Conservation (phyloP, 2,329 filamentous ascomycete species). For the Xylaria sp. region DNA sequence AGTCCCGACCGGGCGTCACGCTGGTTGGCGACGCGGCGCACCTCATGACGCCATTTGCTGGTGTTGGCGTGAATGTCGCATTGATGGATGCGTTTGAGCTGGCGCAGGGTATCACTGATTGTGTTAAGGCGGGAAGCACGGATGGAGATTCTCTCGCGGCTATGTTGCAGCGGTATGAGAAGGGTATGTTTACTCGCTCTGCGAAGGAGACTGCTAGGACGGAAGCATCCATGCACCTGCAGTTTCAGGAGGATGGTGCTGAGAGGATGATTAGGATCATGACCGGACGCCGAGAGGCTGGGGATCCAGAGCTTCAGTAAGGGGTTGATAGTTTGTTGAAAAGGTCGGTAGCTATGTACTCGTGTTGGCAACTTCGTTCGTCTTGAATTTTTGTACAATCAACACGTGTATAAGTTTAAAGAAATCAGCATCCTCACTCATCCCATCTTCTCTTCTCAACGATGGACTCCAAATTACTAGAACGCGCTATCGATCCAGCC, state of each 20-base stretch:
- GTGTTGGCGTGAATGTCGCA: conserved; percentile 61
- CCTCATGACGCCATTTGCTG: conserved; percentile 60
- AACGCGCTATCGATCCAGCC: too few species aligned
- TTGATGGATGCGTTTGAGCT: conserved; percentile 60
- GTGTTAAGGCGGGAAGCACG: conserved; percentile 24
- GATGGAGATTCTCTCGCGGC: conserved; percentile 32
- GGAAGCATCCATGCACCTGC: conserved; percentile 34
- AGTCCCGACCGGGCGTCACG: conserved; percentile 54
- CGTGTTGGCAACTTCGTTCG: not conserved
- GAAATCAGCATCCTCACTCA: too few species aligned
- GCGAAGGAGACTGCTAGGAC: conserved; percentile 38
- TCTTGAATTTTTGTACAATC: not conserved
- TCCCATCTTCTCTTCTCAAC: too few species aligned
- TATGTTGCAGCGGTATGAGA: conserved; percentile 41
- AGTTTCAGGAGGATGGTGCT: conserved; percentile 36
- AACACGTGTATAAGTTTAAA: too few species aligned
- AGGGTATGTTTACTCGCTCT: conserved; percentile 43
- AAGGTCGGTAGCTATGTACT: not conserved
- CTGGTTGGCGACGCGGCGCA: conserved; percentile 65
- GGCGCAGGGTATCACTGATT: conserved; percentile 37
- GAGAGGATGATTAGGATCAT: conserved; percentile 39
- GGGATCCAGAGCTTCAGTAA: conserved; percentile 15
- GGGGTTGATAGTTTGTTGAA: not conserved
- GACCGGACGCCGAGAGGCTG: conserved; percentile 1
- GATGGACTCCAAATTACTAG: too few species aligned